Evolutionary conservation across 306 rosid genomes (phyloP), one percentile per base, ranked within the genome.

Genomic region (Biancaea sappan): DNA sequence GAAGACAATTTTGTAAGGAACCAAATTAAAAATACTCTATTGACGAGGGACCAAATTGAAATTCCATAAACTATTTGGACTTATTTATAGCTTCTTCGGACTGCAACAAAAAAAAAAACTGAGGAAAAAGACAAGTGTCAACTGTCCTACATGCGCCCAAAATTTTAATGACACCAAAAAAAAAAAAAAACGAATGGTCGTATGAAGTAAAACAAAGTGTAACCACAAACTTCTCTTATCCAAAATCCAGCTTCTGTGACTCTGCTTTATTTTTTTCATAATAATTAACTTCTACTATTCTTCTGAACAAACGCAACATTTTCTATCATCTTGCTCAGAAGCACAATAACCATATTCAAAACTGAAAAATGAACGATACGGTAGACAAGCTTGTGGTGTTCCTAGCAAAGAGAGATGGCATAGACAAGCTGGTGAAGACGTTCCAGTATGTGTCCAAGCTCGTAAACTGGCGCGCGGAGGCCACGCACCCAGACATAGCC

Each of bases 401-500:
- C 83, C 81, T 94, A 40, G 97, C 97, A 24, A 94, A 94, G 78
- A 79, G 98, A 83, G 98, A 94, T 64, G 96, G 97, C 67, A 91
- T 91, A n/a, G 98, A 94, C 95, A 94, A 94, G 88, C 95, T 94
- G 7, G 97, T 94, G 38, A 94, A 94, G 86, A 92, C 98, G 15
- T 91, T 94, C 75, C 97, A 94, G 41, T 91, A 91, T 24, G 93
- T 90, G 43, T 90, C 97, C 31, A 94, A 94, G 88, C 88, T 94
- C 6, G 90, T 81, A n/a, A 83, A 92, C 83, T 91, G 91, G 93
- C 91, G 79, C 11, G 81, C 74, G 13, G 97, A 90, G 80, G 14
- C 83, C 50, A 80, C 88, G 1, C 64, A 76, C 28, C 96, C 90
- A 0, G 78, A 81, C 26, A 52, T 77, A 0, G 87, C 97, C 0